These are phyloP conservation scores for Aspergillus fumigatiaffinis DNA, from an alignment of 2,329 filamentous ascomycete species.

Conservation along the genomic window DNA sequence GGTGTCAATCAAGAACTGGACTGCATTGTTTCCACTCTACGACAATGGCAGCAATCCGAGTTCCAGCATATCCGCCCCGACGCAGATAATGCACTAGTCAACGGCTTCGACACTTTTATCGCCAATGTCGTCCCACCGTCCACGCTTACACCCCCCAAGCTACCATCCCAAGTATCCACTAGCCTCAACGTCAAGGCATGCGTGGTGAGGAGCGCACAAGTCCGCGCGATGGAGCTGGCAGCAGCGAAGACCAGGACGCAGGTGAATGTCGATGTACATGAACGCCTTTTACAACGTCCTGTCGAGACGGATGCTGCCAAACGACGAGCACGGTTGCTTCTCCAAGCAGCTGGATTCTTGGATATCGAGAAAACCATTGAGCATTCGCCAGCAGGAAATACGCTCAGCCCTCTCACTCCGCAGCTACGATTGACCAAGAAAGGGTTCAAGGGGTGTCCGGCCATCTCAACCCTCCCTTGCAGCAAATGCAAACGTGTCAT, in stretches of 20 bases:
- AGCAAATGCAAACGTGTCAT: constrained; percentile 17
- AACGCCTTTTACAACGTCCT: background rate
- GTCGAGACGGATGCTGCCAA: background rate
- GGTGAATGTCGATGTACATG: background rate
- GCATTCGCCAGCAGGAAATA: constrained; percentile 22
- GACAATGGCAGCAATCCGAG: constrained; percentile 27
- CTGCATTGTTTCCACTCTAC: constrained; percentile 31
- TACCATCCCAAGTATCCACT: constrained; percentile 1
- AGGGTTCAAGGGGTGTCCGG: constrained; percentile 15
- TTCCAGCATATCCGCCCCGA: constrained; percentile 17
- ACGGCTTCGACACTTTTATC: constrained; percentile 41
- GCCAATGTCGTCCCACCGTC: constrained; percentile 32
- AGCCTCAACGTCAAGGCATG: too few species aligned
- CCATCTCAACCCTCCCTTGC: constrained; percentile 8
- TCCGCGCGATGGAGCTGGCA: background rate
- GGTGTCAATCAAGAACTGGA: constrained; percentile 34
- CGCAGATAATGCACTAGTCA: constrained; percentile 27
- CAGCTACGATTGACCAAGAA: constrained; percentile 14
- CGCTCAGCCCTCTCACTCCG: constrained; percentile 5
- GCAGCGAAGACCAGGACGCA: constrained; percentile 1
- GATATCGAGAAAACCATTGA: constrained; percentile 41
- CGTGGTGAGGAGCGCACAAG: background rate
- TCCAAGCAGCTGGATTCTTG: constrained; percentile 33
- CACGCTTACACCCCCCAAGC: constrained; percentile 21
- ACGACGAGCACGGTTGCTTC: constrained; percentile 27